Base-by-base conservation (phyloP, 2,329 filamentous ascomycete species). In the Penicillium sclerotiorum region DNA sequence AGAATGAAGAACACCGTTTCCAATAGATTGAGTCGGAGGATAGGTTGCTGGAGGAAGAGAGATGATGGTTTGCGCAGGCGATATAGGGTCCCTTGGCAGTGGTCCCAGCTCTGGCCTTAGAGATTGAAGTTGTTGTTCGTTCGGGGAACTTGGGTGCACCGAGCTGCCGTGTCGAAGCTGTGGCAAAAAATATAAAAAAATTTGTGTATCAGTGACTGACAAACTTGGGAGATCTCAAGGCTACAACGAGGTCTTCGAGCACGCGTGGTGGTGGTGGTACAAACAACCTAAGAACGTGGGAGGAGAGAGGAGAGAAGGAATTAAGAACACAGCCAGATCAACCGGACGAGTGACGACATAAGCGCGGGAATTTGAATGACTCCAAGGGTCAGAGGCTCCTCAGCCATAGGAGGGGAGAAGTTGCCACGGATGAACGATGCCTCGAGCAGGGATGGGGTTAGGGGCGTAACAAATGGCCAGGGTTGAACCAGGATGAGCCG, bases 51-150 rank as follows among this genome's bases (percentile, higher is more conserved):
- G 43, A 45, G 67, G 52, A 47, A 71, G 53, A 54, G 66, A 59
- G 21, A 53, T 47, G 42, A 63, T 82, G 77, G 62, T 83, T 80
- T 62, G 87, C 77, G 58, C 84, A 80, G 75, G 89, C 83, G 59
- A 83, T 74, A 53, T 85, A 83, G 57, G 86, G 37, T 50, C 53
- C 27, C 66, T 69, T 36, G 64, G 61, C 11, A 36, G 18, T 30
- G 21, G 33, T n/a, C 58, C 37, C 51, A 69, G 53, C 49, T 53
- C 50, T 52, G 66, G 52, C 36, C 65, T 62, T 27, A 62, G 62
- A 52, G 69, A 62, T 28, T 68, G 62, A 32, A 33, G 41, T 37
- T 64, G 59, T 47, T 67, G 65, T 45, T 60, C 54, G 41, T 63
- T 64, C 21, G 65, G 64, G 38, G 67, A 62, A 45, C 61, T 58